Conservation (phyloP, 768 basidiomycete genomes). For the Suillus brevipes region DNA sequence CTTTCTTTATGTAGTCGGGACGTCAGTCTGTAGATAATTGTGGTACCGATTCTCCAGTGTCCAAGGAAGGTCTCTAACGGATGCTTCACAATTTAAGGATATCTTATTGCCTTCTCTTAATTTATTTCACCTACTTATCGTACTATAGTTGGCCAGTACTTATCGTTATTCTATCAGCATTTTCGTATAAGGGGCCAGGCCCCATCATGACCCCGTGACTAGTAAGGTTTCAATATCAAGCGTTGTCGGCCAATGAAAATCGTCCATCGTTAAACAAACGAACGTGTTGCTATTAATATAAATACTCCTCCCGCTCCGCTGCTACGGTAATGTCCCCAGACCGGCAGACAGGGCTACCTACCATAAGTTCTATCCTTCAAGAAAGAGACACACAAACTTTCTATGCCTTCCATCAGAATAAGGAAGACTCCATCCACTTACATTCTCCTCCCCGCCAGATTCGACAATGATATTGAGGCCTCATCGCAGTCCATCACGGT, state of each 20-base stretch:
- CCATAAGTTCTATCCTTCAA: background rate
- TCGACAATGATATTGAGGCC: background rate
- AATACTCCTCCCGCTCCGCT: background rate
- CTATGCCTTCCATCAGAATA: constrained; percentile 53
- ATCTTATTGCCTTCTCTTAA: background rate
- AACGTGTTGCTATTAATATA: background rate
- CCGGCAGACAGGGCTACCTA: background rate
- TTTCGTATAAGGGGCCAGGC: background rate
- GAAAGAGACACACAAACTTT: background rate
- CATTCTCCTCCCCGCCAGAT: background rate
- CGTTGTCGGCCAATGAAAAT: too few species aligned
- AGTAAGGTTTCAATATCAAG: background rate
- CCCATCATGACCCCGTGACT: background rate
- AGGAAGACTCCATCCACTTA: constrained; percentile 20
- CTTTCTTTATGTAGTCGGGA: background rate
- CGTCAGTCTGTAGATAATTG: background rate
- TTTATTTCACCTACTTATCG: background rate
- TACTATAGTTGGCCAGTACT: background rate
- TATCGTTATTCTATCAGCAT: background rate
- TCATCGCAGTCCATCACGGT: background rate
- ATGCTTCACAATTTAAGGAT: background rate
- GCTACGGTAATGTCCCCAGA: background rate
- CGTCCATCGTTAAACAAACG: background rate
- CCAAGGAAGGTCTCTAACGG: background rate
- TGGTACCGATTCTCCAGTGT: background rate